A percentile compares a stretch with the other conserved stretches of the same genome.
phyloP scores from a whole-genome alignment of 169 alveolate species.

The Besnoitia besnoiti region DNA sequence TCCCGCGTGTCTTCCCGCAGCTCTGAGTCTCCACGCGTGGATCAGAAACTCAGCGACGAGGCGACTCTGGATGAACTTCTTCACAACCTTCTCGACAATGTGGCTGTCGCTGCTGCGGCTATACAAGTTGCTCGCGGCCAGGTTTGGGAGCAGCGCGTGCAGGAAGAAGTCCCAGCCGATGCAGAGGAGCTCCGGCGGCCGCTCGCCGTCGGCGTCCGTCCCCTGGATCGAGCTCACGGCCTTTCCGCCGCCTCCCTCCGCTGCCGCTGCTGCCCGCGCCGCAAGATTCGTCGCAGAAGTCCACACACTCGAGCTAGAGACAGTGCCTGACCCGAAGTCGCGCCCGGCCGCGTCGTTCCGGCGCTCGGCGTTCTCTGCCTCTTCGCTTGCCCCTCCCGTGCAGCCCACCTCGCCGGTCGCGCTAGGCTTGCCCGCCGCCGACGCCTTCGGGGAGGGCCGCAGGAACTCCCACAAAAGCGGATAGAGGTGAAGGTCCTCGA shows the following conservation, averaged over 20 bases:
- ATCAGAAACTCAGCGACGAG: background rate
- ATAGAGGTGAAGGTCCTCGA: background rate
- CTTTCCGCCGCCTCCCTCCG: background rate
- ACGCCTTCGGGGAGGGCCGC: background rate
- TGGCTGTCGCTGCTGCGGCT: conserved; percentile 45
- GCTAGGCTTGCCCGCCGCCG: background rate
- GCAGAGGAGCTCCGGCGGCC: conserved; percentile 41
- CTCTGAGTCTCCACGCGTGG: background rate
- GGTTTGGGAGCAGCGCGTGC: conserved; percentile 4
- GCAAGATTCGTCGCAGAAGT: background rate
- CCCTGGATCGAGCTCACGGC: too few relatives aligned
- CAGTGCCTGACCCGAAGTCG: background rate
- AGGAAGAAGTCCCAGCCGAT: conserved; percentile 13
- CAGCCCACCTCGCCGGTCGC: background rate
- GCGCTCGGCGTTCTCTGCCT: background rate
- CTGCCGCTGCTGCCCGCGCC: background rate
- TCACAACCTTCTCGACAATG: conserved; percentile 15
- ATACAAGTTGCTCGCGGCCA: background rate
- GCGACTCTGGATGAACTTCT: background rate
- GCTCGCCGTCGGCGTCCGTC: background rate
- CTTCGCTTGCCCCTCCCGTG: background rate
- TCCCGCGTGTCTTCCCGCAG: background rate
- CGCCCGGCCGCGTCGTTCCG: background rate
- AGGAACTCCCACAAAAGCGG: background rate
- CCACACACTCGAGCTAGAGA: background rate